Evolutionary conservation across 2,329 filamentous ascomycete genomes (phyloP).

Genomic region (Exophiala dermatitidis): DNA sequence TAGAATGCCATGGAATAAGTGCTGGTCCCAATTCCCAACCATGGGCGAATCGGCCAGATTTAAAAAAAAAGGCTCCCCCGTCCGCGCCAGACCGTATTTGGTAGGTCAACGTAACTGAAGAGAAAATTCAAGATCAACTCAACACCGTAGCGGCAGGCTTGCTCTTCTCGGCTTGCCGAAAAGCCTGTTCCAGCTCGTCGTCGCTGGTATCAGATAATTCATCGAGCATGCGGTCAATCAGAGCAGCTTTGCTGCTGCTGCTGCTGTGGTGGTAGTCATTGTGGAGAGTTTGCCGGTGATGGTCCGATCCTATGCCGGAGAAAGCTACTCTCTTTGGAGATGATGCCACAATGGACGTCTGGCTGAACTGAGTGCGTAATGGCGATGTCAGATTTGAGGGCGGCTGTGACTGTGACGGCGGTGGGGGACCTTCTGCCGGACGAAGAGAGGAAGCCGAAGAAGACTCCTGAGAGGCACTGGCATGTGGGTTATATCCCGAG

Average conservation of each 20-base stretch:
- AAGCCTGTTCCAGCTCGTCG: slow-evolving; percentile 24
- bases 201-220: slow-evolving; percentile 29
- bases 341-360: slow-evolving; percentile 12
- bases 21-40: neutral
- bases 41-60: neutral
- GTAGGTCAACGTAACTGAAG: neutral
- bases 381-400: slow-evolving; percentile 20
- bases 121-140: slow-evolving; percentile 1
- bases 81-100: neutral
- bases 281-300: too few species aligned
- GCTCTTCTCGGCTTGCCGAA: slow-evolving; percentile 17
- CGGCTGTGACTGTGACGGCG: neutral
- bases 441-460: slow-evolving; percentile 21
- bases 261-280: too few species aligned
- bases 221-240: slow-evolving; percentile 30
- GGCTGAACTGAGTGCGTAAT: slow-evolving; percentile 22
- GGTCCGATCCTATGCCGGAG: slow-evolving; percentile 7
- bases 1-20: too few species aligned
- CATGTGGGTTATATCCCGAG: slow-evolving; percentile 37
- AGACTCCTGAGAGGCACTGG: slow-evolving; percentile 25
- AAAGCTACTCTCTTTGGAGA: slow-evolving; percentile 27
- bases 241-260: slow-evolving; percentile 17
- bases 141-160: slow-evolving; percentile 12
- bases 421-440: neutral
- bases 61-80: neutral